Evolutionary conservation across 2,329 filamentous ascomycete genomes (phyloP).

Genomic region (Thielaviopsis ethacetica): DNA sequence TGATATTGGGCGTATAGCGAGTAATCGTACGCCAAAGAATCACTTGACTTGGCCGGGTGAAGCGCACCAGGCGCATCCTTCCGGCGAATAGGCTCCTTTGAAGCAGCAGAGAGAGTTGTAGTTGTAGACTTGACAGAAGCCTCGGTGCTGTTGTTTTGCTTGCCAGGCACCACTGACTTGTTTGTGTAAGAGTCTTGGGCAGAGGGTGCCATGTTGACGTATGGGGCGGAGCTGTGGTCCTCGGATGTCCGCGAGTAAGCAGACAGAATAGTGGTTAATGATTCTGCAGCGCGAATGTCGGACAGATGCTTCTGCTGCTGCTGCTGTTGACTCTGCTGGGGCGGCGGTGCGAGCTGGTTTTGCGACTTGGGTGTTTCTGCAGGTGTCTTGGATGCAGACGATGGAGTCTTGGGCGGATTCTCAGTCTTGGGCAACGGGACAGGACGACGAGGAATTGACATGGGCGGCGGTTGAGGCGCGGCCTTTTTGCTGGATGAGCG

Average conservation of each 20-base stretch:
- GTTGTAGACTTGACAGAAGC: conserved; percentile 1
- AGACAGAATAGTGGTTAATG: conserved; percentile 37
- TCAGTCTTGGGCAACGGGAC: conserved; percentile 13
- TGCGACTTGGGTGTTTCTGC: neutral
- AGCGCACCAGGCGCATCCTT: neutral
- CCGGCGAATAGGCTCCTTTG: conserved; percentile 15
- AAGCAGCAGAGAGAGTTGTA: conserved; percentile 13
- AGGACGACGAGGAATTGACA: conserved; percentile 24
- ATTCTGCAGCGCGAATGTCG: conserved; percentile 23
- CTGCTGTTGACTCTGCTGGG: conserved; percentile 6
- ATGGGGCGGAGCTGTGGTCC: conserved; percentile 15
- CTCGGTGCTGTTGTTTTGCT: too few species aligned
- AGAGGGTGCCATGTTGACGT: neutral
- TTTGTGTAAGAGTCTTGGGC: conserved; percentile 5
- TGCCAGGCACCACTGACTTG: too few species aligned
- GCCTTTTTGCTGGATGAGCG: conserved; percentile 10
- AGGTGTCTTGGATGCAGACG: too few species aligned
- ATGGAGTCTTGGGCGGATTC: neutral
- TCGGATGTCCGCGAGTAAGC: conserved; percentile 35
- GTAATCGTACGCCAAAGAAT: conserved; percentile 6
- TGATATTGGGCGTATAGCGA: conserved; percentile 7
- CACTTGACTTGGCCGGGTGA: neutral
- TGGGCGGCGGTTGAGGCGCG: conserved; percentile 15
- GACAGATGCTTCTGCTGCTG: conserved; percentile 18
- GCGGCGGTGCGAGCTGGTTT: conserved; percentile 9